These are phyloP conservation scores for Epichloe uncinata DNA, from an alignment of 2,329 filamentous ascomycete genomes.

Conservation along the genomic window DNA sequence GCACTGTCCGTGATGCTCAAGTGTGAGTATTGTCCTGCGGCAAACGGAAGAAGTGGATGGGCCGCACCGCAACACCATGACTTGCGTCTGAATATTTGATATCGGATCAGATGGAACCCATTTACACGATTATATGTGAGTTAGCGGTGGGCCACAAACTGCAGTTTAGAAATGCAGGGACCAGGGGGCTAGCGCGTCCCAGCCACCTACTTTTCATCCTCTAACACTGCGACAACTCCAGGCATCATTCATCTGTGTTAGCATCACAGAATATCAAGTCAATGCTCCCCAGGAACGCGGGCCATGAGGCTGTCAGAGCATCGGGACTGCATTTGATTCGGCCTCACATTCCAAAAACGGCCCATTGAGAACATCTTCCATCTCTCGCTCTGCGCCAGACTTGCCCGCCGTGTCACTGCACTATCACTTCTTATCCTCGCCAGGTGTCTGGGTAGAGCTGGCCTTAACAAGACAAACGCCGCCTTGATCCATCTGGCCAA, in stretches of 20 bases:
- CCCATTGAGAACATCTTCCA: neutral
- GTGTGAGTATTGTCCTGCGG: too few species aligned
- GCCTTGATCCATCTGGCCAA: neutral
- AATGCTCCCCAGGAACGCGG: neutral
- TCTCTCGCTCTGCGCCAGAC: neutral
- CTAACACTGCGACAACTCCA: neutral
- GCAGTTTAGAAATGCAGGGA: too few species aligned
- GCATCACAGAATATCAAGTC: neutral
- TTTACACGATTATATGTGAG: too few species aligned
- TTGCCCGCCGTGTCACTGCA: neutral
- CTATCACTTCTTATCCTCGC: slow-evolving; percentile 15
- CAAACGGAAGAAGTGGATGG: neutral
- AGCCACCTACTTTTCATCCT: neutral
- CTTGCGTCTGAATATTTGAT: neutral
- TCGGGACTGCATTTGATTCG: too few species aligned
- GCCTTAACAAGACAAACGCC: neutral
- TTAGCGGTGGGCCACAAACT: too few species aligned
- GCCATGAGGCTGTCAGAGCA: neutral
- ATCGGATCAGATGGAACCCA: too few species aligned
- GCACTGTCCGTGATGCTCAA: too few species aligned
- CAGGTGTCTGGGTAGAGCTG: slow-evolving; percentile 15
- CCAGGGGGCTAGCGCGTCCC: neutral
- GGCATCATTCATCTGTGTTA: neutral
- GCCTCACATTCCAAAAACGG: neutral
- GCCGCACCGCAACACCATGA: neutral